These are phyloP conservation scores for Coemansia reversa DNA, from an alignment of 192 early-diverging fungal species.

Conservation along the genomic window DNA sequence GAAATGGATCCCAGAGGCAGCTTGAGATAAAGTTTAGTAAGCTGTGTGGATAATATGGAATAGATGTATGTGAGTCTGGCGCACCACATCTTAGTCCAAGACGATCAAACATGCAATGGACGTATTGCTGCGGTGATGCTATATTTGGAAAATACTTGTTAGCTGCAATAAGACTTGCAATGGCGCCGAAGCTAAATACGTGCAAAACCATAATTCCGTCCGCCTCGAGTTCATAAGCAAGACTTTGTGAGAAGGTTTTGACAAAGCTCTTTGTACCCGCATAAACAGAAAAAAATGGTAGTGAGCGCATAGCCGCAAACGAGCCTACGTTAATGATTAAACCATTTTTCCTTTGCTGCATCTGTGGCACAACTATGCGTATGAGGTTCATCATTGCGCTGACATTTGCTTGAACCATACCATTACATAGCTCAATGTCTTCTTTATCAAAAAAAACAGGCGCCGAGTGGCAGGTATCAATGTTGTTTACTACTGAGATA, in stretches of 20 bases:
- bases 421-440: slow-evolving; percentile 57
- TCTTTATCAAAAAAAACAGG: slow-evolving; percentile 85
- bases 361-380: slow-evolving; percentile 72
- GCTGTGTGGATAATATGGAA: slow-evolving; percentile 40
- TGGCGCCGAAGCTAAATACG: slow-evolving; percentile 87
- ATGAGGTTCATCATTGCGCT: slow-evolving; percentile 76
- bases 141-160: slow-evolving; percentile 65
- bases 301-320: slow-evolving; percentile 76
- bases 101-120: slow-evolving; percentile 64
- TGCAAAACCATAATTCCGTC: slow-evolving; percentile 30
- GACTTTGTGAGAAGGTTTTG: slow-evolving; percentile 37
- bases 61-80: slow-evolving; percentile 26
- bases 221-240: slow-evolving; percentile 37
- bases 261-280: slow-evolving; percentile 89
- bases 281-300: slow-evolving; percentile 83
- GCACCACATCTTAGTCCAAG: slow-evolving; percentile 64
- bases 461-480: slow-evolving; percentile 82
- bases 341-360: slow-evolving; percentile 69
- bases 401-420: slow-evolving; percentile 84
- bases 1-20: slow-evolving; percentile 30
- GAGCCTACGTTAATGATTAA: slow-evolving; percentile 91
- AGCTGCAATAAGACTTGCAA: slow-evolving; percentile 88
- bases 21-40: slow-evolving; percentile 31
- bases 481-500: slow-evolving; percentile 77
- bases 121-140: slow-evolving; percentile 75